phyloP scores from a whole-genome alignment of 371 early-diverging fungal species.

The Mucor circinelloides region DNA sequence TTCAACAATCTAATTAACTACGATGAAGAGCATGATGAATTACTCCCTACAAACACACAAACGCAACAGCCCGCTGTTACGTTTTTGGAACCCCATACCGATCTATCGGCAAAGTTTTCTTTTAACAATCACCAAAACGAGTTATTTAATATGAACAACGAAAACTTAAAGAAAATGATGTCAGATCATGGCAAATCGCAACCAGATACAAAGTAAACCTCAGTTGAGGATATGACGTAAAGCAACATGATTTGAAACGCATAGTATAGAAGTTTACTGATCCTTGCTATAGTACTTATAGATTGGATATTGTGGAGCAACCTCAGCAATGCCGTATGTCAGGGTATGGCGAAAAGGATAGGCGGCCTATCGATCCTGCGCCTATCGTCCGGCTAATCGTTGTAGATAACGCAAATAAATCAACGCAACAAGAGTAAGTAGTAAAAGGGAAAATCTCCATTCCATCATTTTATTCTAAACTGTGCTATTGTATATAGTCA shows the following conservation, averaged over 20 bases:
- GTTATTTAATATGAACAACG: neutral
- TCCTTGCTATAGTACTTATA: slow-evolving; percentile 15
- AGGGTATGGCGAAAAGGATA: slow-evolving; percentile 72
- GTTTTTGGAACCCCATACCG: slow-evolving; percentile 19
- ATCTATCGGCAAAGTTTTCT: slow-evolving; percentile 1
- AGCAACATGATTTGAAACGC: neutral
- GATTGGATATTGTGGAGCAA: slow-evolving; percentile 56
- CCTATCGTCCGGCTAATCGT: slow-evolving; percentile 43
- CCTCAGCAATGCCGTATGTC: slow-evolving; percentile 73
- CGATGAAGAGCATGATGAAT: neutral
- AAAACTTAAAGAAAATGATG: slow-evolving; percentile 2
- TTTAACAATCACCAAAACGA: neutral
- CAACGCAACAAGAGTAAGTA: neutral
- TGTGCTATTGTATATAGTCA: neutral
- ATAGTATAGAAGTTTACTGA: neutral
- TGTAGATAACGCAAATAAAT: neutral
- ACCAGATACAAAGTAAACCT: neutral
- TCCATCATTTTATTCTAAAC: neutral
- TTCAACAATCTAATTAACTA: neutral
- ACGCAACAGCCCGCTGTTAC: neutral
- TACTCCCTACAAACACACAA: neutral
- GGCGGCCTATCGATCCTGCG: slow-evolving; percentile 76
- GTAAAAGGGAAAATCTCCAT: neutral
- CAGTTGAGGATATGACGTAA: neutral
- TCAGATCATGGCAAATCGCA: neutral